Conservation (phyloP, 345 rosid genomes). For the Salix caprea region DNA sequence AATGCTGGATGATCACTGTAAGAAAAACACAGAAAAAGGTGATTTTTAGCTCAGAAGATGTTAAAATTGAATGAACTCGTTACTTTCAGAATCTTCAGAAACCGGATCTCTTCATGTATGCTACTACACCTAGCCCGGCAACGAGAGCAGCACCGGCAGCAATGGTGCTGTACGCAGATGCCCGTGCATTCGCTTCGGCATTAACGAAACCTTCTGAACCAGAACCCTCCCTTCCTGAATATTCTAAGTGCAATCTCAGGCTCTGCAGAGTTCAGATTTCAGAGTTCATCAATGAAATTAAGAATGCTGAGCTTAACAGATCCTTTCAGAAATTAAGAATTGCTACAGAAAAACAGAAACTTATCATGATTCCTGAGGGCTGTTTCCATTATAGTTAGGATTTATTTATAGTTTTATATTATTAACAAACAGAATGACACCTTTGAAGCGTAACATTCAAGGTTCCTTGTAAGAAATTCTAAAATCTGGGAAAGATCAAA, state of each 20-base stretch:
- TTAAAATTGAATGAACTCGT: background rate
- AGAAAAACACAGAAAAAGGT: background rate
- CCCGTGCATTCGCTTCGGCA: slow-evolving; percentile 75
- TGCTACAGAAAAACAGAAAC: background rate
- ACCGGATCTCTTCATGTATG: slow-evolving; percentile 68
- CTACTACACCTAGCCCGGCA: slow-evolving; percentile 81
- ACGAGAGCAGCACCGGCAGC: slow-evolving; percentile 93
- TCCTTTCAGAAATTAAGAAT: background rate
- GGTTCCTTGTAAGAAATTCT: background rate
- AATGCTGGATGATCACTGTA: background rate
- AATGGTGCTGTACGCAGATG: slow-evolving; percentile 73
- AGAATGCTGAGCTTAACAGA: background rate
- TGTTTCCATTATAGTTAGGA: background rate
- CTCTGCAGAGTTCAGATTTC: slow-evolving; percentile 53
- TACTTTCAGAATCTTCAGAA: slow-evolving; percentile 19
- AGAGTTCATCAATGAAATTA: slow-evolving; percentile 13
- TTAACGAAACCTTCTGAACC: slow-evolving; percentile 51
- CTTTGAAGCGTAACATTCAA: background rate
- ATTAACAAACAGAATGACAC: background rate
- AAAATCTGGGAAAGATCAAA: background rate
- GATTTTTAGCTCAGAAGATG: slow-evolving; percentile 3
- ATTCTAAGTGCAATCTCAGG: slow-evolving; percentile 81
- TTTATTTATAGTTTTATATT: background rate
- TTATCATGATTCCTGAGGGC: background rate
- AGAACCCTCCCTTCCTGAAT: slow-evolving; percentile 49